Base-by-base conservation (phyloP, 352 stramenopile genomes). In the Blastocystis hominis region DNA sequence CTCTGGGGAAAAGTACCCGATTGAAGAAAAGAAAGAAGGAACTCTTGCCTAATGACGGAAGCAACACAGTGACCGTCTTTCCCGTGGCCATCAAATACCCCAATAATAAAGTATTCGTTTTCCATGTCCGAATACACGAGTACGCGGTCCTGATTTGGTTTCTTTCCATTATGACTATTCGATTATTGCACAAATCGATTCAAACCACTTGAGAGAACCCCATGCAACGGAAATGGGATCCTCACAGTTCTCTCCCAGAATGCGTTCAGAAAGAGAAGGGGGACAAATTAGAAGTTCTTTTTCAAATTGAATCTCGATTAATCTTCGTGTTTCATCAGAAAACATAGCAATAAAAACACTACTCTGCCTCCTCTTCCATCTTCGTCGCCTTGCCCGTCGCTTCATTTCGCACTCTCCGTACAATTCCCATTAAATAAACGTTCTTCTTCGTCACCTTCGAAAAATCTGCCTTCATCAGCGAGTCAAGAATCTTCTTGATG, bases 401-500 rank as follows among this genome's bases (percentile, higher is more conserved):
- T 42, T 78, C 44, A 30, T 78, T 78, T 6, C 68, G 68, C 0
- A 78, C 68, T 80, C 75, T 30, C 44, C 62, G n/a, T 0, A 86
- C 75, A 81, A 86, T 86, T 15, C 75, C 75, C 75, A 86, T 86
- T 7, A 86, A 24, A 81, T 75, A 86, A 13, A 50, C 44, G 36
- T 86, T 86, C 62, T 55, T 76, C 15, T 86, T 72, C n/a, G 30
- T 66, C 42, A 86, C 62, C 6, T 86, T 86, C 55, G 55, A 61
- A 38, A 75, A 75, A 42, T 86, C 56, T 5, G 75, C 40, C 55
- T 55, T 69, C 4, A 81, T 6, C 42, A 86, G 15, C 15, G 24
- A 24, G n/a, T 86, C 55, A 20, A 86, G 40, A 86, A 86, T 86
- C 75, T 86, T 50, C 40, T 86, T 79, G 38, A 75, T 86, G 30